A percentile compares a stretch with the other conserved stretches of the same genome.
Evolutionary conservation across 768 basidiomycete species (phyloP).

Genomic region (button mushroom (Agaricus bisporus)): DNA sequence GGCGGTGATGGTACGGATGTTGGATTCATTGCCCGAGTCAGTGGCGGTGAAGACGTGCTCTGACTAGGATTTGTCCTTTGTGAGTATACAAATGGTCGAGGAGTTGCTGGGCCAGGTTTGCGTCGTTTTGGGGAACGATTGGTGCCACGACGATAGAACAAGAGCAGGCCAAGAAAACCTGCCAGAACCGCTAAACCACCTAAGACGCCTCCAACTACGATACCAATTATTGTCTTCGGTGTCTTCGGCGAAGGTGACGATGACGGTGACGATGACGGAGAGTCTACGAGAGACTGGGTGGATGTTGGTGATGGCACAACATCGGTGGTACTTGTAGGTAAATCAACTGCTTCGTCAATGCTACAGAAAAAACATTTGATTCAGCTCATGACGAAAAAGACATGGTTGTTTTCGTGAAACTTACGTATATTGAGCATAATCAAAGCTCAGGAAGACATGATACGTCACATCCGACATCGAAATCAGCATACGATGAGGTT

Average conservation of each 20-base stretch:
- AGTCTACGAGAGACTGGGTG: background rate
- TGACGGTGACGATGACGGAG: background rate
- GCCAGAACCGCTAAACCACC: constrained; percentile 2
- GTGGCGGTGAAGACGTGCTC: background rate
- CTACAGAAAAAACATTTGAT: background rate
- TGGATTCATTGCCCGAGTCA: background rate
- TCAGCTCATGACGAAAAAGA: background rate
- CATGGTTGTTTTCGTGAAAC: background rate
- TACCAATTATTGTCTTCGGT: background rate
- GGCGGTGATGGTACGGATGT: background rate
- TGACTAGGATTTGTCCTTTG: no score
- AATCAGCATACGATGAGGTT: constrained; percentile 9
- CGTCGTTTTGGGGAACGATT: background rate
- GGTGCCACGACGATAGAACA: constrained; percentile 4
- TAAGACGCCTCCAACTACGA: constrained; percentile 7
- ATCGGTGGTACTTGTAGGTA: background rate
- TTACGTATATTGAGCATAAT: constrained; percentile 15
- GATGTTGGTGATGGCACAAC: background rate
- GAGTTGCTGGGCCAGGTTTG: background rate
- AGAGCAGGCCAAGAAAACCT: constrained; percentile 3
- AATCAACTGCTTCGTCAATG: background rate
- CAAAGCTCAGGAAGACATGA: constrained; percentile 12
- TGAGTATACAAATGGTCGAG: constrained; percentile 1
- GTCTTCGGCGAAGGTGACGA: background rate
- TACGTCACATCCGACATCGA: constrained; percentile 6